phyloP scores from a whole-genome alignment of 139 green algal species.

The Haematococcus sp. region DNA sequence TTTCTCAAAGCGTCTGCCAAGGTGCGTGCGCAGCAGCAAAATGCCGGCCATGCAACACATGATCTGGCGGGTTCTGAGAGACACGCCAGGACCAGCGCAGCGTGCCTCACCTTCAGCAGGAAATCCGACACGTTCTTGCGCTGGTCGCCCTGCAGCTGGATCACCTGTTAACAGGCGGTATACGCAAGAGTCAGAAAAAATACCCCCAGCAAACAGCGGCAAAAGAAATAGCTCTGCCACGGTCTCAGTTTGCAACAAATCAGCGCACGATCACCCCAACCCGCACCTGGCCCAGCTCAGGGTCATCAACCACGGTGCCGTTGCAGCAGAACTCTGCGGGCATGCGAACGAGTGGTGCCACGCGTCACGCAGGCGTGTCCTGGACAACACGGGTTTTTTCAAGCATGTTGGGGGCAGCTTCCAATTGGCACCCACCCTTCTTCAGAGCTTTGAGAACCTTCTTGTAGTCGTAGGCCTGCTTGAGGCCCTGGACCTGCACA shows the following conservation, averaged over 20 bases:
- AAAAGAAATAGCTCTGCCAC: neutral
- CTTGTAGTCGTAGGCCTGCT: slow-evolving; percentile 94
- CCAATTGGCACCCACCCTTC: slow-evolving; percentile 68
- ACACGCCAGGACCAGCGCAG: too few species aligned
- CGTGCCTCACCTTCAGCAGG: slow-evolving; percentile 58
- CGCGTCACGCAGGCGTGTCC: too few species aligned
- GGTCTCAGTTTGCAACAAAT: too few species aligned
- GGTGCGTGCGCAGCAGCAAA: too few species aligned
- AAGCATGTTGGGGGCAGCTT: neutral
- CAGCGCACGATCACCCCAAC: neutral
- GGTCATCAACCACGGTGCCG: slow-evolving; percentile 95
- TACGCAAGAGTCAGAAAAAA: too few species aligned
- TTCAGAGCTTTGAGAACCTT: slow-evolving; percentile 99
- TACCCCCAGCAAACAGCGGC: too few species aligned
- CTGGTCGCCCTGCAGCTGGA: slow-evolving; percentile 99
- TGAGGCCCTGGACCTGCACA: slow-evolving; percentile 71
- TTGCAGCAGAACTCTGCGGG: slow-evolving; percentile 97
- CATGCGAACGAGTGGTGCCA: neutral
- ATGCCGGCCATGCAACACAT: too few species aligned
- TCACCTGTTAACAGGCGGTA: slow-evolving; percentile 60
- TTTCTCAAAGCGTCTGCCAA: too few species aligned
- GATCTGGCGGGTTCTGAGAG: too few species aligned
- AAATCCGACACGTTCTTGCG: slow-evolving; percentile 98
- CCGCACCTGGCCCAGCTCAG: slow-evolving; percentile 82
- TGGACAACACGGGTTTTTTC: neutral